A percentile compares a stretch with the other conserved stretches of the same genome.
These are phyloP conservation scores for Choiromyces venosus DNA, from an alignment of 495 filamentous ascomycete genomes.

Conservation along the genomic window DNA sequence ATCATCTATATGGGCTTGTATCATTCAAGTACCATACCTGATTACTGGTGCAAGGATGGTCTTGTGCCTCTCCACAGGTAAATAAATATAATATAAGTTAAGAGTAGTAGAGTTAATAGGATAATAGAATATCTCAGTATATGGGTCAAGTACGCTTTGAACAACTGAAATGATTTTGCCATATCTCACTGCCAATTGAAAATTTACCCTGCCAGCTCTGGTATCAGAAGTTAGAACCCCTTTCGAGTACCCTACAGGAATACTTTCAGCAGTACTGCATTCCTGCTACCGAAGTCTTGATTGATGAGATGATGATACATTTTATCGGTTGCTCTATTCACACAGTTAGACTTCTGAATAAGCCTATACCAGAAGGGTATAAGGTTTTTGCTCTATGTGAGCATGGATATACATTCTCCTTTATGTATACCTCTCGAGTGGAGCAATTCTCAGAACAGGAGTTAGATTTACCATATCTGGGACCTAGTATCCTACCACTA, in stretches of 20 bases:
- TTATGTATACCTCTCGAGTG: not conserved
- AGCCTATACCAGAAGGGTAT: slow-evolving; percentile 19
- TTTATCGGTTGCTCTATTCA: slow-evolving; percentile 8
- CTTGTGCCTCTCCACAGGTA: not conserved
- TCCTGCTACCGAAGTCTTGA: slow-evolving; percentile 1
- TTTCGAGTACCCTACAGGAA: not conserved
- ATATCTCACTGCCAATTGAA: not conserved
- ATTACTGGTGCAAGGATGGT: not conserved
- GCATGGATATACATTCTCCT: not conserved
- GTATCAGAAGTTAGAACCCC: not conserved
- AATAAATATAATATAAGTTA: not conserved
- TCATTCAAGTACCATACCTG: not conserved
- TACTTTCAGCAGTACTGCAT: slow-evolving; percentile 2
- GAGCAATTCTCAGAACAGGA: not conserved
- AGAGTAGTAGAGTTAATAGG: not conserved
- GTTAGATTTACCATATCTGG: not conserved
- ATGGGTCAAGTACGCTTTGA: not conserved
- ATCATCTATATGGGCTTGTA: not conserved
- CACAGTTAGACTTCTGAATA: slow-evolving; percentile 11
- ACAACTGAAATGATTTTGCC: not conserved
- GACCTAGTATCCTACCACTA: not conserved
- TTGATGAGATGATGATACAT: slow-evolving; percentile 19
- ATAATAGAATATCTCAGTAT: not conserved
- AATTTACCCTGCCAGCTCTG: not conserved
- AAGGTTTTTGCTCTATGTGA: slow-evolving; percentile 11